Base-by-base conservation (phyloP, 352 stramenopile species). In the Phytophthora agathidicida region DNA sequence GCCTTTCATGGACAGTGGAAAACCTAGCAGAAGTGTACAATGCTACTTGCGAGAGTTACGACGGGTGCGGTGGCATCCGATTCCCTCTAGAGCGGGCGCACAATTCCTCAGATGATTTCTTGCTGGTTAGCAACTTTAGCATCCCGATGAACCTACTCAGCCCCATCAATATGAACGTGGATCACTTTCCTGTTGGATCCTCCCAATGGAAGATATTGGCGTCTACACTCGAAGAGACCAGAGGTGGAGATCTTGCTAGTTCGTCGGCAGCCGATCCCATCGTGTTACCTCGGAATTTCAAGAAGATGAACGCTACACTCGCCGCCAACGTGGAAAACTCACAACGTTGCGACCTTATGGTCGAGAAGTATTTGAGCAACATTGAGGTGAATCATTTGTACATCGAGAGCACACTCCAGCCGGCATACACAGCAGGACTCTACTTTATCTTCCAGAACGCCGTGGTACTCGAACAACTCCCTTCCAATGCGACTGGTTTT, bases 351-450 rank as follows among this genome's bases (percentile, higher is more conserved):
- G 31, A 59, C 13, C 19, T 33, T n/a, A 28, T 59, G 14, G 38
- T 45, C 17, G 32, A 55, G 17, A 48, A 26, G 17, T 28, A 56
- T 19, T 41, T 57, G 35, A 26, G 19, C 7, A 48, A 24, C 5
- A 48, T 63, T n/a, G 59, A 75, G 20, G 64, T 54, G 37, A 80
- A 80, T 19, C 66, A 82, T 28, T 7, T 80, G 26, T 80, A 83
- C 49, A 67, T 77, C 16, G 70, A 80, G 17, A 32, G 56, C 27
- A 75, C 54, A 7, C 52, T 80, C 10, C 73, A 80, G 37, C 41
- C 64, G 4, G 47, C 60, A n/a, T 76, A 80, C 35, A 78, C 67
- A 0, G 39, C 66, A 0, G 70, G 67, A 1, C 57, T 70, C 13
- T 78, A 63, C 51, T 78, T 65, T 22, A 32, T 78, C 11, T 78